phyloP scores from a whole-genome alignment of 139 green algal genomes.

The Zygnema cylindricum region DNA sequence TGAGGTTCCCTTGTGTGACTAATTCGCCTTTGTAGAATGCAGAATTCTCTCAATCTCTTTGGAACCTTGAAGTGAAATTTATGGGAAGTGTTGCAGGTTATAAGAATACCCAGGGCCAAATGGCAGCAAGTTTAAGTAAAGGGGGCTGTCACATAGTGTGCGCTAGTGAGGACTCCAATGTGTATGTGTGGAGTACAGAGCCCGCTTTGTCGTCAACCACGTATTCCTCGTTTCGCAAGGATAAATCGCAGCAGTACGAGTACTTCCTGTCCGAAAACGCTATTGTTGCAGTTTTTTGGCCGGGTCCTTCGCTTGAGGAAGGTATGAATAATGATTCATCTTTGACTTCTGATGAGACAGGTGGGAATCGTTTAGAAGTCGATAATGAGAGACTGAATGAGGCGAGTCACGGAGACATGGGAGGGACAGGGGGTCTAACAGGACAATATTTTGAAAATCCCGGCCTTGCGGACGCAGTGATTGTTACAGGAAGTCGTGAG shows the following conservation, averaged over 20 bases:
- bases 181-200: conserved; percentile 66
- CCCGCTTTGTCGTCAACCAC: conserved; percentile 57
- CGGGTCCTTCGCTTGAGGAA: background rate
- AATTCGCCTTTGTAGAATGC: too few relatives aligned
- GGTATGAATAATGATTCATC: background rate
- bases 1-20: too few relatives aligned
- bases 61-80: too few relatives aligned
- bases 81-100: conserved; percentile 25
- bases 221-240: background rate
- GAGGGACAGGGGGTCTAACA: background rate
- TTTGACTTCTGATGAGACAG: background rate
- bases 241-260: background rate
- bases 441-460: background rate
- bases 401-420: background rate
- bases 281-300: conserved; percentile 10
- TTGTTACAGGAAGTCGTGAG: background rate
- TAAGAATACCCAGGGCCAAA: conserved; percentile 78
- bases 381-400: background rate
- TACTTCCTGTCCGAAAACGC: background rate
- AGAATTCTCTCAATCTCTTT: too few relatives aligned
- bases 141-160: conserved; percentile 64
- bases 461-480: background rate
- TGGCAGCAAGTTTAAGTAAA: conserved; percentile 67
- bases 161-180: conserved; percentile 59
- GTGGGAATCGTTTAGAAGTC: background rate